Base-by-base conservation (phyloP, 768 basidiomycete genomes). In the Mycena epipterygia region DNA sequence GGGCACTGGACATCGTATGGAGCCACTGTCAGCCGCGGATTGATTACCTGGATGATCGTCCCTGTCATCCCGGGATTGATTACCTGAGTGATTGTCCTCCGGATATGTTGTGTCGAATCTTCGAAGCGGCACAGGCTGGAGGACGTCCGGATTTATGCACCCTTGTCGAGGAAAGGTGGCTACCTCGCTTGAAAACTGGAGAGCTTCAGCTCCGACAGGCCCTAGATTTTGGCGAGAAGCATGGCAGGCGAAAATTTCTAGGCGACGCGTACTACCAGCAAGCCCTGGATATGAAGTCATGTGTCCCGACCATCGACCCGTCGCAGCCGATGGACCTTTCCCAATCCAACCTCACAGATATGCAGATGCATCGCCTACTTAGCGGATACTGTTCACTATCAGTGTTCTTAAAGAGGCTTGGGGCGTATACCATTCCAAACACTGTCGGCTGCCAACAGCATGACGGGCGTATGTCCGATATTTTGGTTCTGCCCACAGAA, bases 191-290 rank as follows among this genome's bases (percentile, higher is more conserved):
- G 52, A 42, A 33, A 42, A 32, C 12, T 12, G 49, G 39, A 7
- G 39, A 59, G 5, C 51, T 65, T 8, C 46, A 37, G 48, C 42
- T 60, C 8, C 17, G 33, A 39, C 13, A 64, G 42, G 69, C 68
- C 23, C 46, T 71, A 13, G 56, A 44, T 46, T 60, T 51, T n/a
- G 69, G 64, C 1, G 57, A 71, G 42, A 48, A 16, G 37, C 58
- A 71, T 37, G 32, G 25, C 8, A 58, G 57, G 23, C 59, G 60
- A 0, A 21, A 21, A 9, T 68, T 68, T 32, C 41, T 68, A 2
- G 67, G n/a, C 13, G 52, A 44, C 13, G 67, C 39, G 5, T 68
- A 68, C n/a, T 63, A 35, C 16, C 60, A 68, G 29, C 65, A 60
- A 21, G 70, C 58, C 16, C 6, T 46, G n/a, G 33, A 58, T 27